Base-by-base conservation (phyloP, 805 yeast genomes). In the Yarrowia deformans region DNA sequence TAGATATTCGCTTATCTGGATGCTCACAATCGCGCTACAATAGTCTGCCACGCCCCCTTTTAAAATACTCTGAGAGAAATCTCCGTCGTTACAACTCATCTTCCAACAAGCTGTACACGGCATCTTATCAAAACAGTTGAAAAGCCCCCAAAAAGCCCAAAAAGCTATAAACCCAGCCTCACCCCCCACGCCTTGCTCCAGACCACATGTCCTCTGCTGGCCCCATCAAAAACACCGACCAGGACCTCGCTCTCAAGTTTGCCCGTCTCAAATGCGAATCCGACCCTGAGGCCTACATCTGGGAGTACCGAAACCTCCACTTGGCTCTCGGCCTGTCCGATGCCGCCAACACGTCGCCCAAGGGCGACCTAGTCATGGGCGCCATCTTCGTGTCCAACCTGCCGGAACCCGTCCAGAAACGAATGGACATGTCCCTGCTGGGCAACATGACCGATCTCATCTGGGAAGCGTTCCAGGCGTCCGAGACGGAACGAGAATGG, bases 401-500 rank as follows among this genome's bases (percentile, higher is more conserved):
- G 37, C 68, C 68, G 23, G 68, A 63, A 39, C 68, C 68, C 14
- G 68, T 63, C 29, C 68, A 63, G 46, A 49, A 48, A 16, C 45
- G 68, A 48, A 63, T 63, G 68, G 68, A 63, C 56, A 63, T 63
- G 68, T 48, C 68, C 3, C 46, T 63, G 19, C 45, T 63, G 39
- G 68, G 68, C 8, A 63, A 63, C 68, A 63, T 63, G 68, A 63
- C 68, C 39, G 68, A 63, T 63, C 56, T 63, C 56, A 63, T 63
- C 50, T 63, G 68, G 68, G 68, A 63, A 12, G 68, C 68, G 32
- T 63, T 63, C 56, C 68, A 63, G 68, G 68, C 68, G 8, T 48
- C 56, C 29, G 68, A 63, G 49, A 63, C 68, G 16, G 68, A 63
- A 39, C 55, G 68, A 0, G 68, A 63, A 35, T 63, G 68, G 68